Evolutionary conservation across 2,329 filamentous ascomycete species (phyloP), one percentile per base, ranked within the genome.

Genomic region (Ceratocystis albifundus): DNA sequence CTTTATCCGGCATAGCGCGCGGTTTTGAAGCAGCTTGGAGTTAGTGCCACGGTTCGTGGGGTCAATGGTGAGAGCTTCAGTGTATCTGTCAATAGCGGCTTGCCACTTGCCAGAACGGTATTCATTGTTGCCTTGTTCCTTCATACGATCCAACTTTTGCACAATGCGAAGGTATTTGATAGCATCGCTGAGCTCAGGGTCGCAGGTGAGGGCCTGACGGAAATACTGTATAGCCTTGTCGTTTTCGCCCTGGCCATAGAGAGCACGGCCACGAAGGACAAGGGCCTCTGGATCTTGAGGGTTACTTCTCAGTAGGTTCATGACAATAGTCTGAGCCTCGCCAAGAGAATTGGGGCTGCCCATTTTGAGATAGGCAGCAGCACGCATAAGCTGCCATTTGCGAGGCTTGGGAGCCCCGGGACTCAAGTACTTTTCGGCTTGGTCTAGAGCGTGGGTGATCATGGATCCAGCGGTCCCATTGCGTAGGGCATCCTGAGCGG

Each of bases 161-260:
- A 96, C 90, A 74, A 89, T 88, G 69, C 90, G 85, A 68, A 97
- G 80, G 78, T 90, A 93, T 78, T 91, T 95, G 71, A 96, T 84
- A 6, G 92, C 93, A 69, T 90, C 87, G 71, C 85, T 87, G 79
- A 89, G 94, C 75, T 99, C 94, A 7, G 94, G 94, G 71, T 97
- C 94, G 75, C 92, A 90, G 74, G 82, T 88, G 66, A 96, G 79
- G 22, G 93, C 94, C 78, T 94, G 89, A 70, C 90, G 85, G 79
- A 97, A 94, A 75, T 95, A 89, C 74, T 93, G 89, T 55, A 96
- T 83, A 1, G 94, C 93, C 80, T 96, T 96, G 1, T 95, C 89
- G 72, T 96, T 96, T 71, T 99, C 94, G 36, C 94, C 94, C 74
- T 94, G 89, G 3, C 86, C 87, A 72, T 97, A 97, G 62, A 96